Percentiles rank a stretch among this genome's conserved stretches.
These are phyloP conservation scores for Cicer judaicum DNA, from an alignment of 306 rosid genomes.

Conservation along the genomic window DNA sequence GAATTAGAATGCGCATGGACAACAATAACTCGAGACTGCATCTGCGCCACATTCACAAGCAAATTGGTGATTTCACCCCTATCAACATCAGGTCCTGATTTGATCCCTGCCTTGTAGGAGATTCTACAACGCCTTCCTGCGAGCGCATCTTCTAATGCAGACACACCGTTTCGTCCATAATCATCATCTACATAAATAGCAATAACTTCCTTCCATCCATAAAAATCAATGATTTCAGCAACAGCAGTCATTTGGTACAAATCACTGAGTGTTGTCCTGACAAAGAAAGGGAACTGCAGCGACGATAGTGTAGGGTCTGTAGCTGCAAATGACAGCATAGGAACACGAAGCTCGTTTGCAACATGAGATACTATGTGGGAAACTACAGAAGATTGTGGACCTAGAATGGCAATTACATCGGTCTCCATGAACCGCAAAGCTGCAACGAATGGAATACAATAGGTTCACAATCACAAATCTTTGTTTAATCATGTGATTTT, in stretches of 20 bases:
- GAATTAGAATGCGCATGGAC: constrained; percentile 78
- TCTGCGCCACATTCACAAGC: constrained; percentile 69
- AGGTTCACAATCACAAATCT: constrained; percentile 8
- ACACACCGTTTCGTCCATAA: constrained; percentile 78
- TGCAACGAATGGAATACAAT: constrained; percentile 47
- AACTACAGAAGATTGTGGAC: constrained; percentile 95
- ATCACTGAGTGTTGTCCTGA: constrained; percentile 84
- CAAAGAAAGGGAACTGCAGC: constrained; percentile 82
- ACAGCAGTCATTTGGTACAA: constrained; percentile 85
- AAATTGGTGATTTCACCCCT: constrained; percentile 62
- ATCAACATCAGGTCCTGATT: constrained; percentile 51
- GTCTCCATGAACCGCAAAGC: constrained; percentile 92
- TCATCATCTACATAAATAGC: constrained; percentile 83
- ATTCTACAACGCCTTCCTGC: constrained; percentile 74
- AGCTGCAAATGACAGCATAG: constrained; percentile 83
- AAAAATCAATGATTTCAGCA: constrained; percentile 70
- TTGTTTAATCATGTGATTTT: not conserved
- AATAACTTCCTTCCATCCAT: constrained; percentile 88
- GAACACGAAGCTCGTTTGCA: constrained; percentile 88
- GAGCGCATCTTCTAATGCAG: constrained; percentile 72
- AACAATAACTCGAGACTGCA: constrained; percentile 88
- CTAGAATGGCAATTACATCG: constrained; percentile 73
- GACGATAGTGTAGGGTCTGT: constrained; percentile 92
- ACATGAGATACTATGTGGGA: constrained; percentile 86
- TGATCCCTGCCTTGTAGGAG: constrained; percentile 70